phyloP scores from a whole-genome alignment of 805 yeast genomes.

The Saccharomycopsis babjevae region DNA sequence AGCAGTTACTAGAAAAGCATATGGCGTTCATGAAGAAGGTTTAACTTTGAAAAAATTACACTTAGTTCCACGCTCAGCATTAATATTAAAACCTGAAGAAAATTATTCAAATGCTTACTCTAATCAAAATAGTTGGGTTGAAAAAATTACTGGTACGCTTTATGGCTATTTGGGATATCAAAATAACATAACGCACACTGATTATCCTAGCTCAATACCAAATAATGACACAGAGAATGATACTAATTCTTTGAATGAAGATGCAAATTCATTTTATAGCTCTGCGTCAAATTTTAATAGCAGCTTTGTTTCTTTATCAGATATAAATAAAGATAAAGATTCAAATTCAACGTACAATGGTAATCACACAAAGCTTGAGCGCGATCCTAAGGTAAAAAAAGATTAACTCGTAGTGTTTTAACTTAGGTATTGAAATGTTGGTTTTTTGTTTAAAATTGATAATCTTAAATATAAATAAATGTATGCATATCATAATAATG shows the following conservation, averaged over 20 bases:
- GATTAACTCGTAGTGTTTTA: not conserved
- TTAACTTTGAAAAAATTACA: constrained; percentile 42
- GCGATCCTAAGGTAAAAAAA: constrained; percentile 26
- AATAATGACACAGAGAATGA: not conserved
- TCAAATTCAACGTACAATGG: constrained; percentile 47
- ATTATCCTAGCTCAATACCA: not conserved
- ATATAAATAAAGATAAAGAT: constrained; percentile 24
- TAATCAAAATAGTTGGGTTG: constrained; percentile 23
- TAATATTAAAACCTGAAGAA: constrained; percentile 56
- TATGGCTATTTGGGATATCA: constrained; percentile 27
- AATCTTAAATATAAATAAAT: not conserved
- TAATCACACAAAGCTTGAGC: constrained; percentile 42
- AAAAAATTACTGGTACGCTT: constrained; percentile 26
- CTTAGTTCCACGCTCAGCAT: constrained; percentile 61
- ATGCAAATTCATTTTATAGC: constrained; percentile 23
- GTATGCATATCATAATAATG: not conserved
- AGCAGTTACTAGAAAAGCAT: constrained; percentile 51
- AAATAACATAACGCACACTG: not conserved
- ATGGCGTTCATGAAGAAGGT: constrained; percentile 52
- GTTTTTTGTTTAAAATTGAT: too few relatives aligned
- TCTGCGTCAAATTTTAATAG: constrained; percentile 12
- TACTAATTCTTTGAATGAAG: constrained; percentile 25
- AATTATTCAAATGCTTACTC: constrained; percentile 25
- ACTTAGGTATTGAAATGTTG: not conserved
- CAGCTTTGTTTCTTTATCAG: constrained; percentile 14